These are phyloP conservation scores for Ophiosphaerella herpotricha DNA, from an alignment of 2,329 filamentous ascomycete species.

Conservation along the genomic window DNA sequence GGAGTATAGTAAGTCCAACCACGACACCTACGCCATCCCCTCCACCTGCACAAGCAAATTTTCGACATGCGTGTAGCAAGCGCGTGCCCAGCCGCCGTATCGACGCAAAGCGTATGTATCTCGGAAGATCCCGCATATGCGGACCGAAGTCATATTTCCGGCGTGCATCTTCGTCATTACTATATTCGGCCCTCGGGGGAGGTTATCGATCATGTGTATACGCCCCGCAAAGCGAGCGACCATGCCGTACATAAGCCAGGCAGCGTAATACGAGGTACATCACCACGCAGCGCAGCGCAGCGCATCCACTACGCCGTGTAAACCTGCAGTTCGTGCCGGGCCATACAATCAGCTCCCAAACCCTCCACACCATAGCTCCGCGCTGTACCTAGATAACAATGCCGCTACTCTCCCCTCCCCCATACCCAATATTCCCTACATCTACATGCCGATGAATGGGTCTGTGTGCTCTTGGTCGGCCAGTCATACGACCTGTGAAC, in stretches of 20 bases:
- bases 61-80: background rate
- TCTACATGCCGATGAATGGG: background rate
- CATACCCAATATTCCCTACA: background rate
- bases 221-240: background rate
- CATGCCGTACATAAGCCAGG: no score
- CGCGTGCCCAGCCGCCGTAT: background rate
- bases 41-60: background rate
- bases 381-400: no score
- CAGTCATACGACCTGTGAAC: background rate
- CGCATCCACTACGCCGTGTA: no score
- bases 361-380: no score
- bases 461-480: background rate
- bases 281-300: no score
- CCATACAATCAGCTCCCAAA: no score
- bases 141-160: background rate
- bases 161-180: constrained; percentile 2
- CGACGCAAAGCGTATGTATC: background rate
- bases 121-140: constrained; percentile 8
- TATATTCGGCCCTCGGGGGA: background rate
- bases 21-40: background rate
- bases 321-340: no score
- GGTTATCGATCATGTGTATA: background rate
- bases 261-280: no score
- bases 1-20: no score
- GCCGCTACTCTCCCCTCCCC: no score